Conservation (phyloP, 495 filamentous ascomycete species). For the Cercophora sp. region DNA sequence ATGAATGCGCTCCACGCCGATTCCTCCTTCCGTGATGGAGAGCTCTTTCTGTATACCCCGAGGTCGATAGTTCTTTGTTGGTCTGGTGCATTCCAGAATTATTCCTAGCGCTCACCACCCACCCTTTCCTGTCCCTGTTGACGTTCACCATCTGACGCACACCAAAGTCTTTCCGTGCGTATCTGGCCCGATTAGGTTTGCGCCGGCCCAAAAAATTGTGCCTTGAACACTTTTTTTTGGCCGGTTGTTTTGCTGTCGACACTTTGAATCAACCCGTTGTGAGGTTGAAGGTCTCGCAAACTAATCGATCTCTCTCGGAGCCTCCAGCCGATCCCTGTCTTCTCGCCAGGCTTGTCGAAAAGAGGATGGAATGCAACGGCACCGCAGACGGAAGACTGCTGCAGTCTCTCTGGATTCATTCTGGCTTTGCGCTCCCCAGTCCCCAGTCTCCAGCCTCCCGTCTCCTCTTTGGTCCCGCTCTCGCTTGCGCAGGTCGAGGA, state of each 20-base stretch:
- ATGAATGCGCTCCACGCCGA: slow-evolving; percentile 3
- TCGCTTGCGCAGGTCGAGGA: slow-evolving; percentile 16
- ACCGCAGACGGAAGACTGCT: no score
- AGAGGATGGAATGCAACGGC: no score
- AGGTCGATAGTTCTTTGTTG: slow-evolving; percentile 3
- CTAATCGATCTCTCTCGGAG: no score
- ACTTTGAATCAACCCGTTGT: no score
- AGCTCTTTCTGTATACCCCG: neutral
- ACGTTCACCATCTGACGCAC: neutral
- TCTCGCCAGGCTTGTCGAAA: no score
- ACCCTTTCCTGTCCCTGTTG: slow-evolving; percentile 12
- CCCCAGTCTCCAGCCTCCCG: neutral
- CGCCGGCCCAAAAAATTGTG: no score
- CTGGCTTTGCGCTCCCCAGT: neutral
- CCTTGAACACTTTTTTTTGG: no score
- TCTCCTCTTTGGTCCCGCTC: slow-evolving; percentile 12
- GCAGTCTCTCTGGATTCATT: no score
- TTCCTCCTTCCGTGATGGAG: neutral
- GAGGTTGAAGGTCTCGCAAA: no score
- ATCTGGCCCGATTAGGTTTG: neutral
- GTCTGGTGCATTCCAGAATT: slow-evolving; percentile 18
- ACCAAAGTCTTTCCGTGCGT: slow-evolving; percentile 5
- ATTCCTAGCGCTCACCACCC: slow-evolving; percentile 15
- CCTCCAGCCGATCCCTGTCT: no score
- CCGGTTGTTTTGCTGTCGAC: no score